Percentiles rank a stretch among this genome's conserved stretches.
These are phyloP conservation scores for Aspergillus leporis DNA, from an alignment of 495 filamentous ascomycete species.

Conservation along the genomic window DNA sequence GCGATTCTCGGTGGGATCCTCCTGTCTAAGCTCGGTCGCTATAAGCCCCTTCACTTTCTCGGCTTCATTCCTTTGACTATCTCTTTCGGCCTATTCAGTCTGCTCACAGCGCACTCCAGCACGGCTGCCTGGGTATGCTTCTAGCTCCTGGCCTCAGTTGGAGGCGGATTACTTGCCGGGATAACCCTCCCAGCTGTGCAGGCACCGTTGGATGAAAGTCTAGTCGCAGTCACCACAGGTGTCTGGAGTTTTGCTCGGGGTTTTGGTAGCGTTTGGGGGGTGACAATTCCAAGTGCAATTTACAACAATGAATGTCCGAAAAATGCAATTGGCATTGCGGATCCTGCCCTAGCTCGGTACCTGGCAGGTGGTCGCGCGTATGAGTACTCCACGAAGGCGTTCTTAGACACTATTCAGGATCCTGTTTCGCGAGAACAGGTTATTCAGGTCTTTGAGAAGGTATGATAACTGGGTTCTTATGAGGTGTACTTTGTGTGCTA, in stretches of 20 bases:
- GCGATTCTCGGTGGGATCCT: conserved; percentile 32
- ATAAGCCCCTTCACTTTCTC: conserved; percentile 44
- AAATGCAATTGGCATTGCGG: not conserved
- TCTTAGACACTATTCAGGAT: not conserved
- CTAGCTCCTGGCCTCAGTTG: conserved; percentile 27
- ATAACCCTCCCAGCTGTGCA: conserved; percentile 41
- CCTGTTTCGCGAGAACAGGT: not conserved
- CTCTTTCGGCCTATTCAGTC: conserved; percentile 45
- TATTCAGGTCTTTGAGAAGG: not conserved
- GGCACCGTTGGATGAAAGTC: conserved; percentile 15
- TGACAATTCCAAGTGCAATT: not conserved
- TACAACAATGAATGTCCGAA: conserved; percentile 1
- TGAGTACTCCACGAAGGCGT: not conserved
- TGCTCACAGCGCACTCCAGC: conserved; percentile 27
- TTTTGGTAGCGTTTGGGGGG: not conserved
- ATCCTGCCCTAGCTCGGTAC: not conserved
- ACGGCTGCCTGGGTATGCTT: conserved; percentile 30
- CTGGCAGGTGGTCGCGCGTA: not conserved
- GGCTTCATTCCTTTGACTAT: conserved; percentile 40
- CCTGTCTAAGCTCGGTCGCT: conserved; percentile 42
- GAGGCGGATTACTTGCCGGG: conserved; percentile 32
- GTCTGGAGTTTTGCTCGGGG: conserved; percentile 1
- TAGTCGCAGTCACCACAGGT: not conserved
- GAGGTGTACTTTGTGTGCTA: not conserved
- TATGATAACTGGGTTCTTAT: not conserved